Conservation (phyloP, 2,329 filamentous ascomycete genomes). For the Pseudocercospora eumusae region DNA sequence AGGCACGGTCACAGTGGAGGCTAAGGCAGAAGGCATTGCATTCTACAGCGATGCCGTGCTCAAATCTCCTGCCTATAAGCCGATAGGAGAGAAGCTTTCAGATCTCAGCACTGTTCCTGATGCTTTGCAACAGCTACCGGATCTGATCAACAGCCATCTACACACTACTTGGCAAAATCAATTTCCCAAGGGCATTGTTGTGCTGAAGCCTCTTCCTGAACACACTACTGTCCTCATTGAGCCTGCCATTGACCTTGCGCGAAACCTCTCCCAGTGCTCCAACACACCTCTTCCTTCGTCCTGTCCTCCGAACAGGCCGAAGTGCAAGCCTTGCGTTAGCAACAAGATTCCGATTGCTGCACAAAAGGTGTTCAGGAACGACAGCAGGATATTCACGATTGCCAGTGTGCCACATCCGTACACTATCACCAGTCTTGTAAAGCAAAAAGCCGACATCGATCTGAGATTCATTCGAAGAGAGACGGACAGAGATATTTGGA, state of each 20-base stretch:
- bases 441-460: constrained; percentile 47
- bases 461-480: constrained; percentile 54
- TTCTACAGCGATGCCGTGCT: constrained; percentile 71
- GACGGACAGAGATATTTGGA: constrained; percentile 76
- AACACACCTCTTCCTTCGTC: constrained; percentile 70
- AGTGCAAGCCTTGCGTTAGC: constrained; percentile 72
- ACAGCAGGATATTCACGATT: constrained; percentile 73
- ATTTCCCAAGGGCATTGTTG: constrained; percentile 74
- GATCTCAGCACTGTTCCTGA: constrained; percentile 53
- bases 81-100: constrained; percentile 64
- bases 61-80: constrained; percentile 62
- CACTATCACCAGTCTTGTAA: constrained; percentile 70
- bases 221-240: constrained; percentile 73
- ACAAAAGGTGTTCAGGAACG: constrained; percentile 69
- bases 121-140: constrained; percentile 67
- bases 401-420: constrained; percentile 90
- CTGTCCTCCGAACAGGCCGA: constrained; percentile 78
- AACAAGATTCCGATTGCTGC: constrained; percentile 68
- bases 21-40: constrained; percentile 67
- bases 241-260: constrained; percentile 70
- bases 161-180: constrained; percentile 81
- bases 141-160: constrained; percentile 80
- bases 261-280: constrained; percentile 74
- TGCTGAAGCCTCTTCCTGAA: constrained; percentile 76
- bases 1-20: constrained; percentile 66